phyloP scores from a whole-genome alignment of 164 flowering plant genomes.

The Malania oleifera region DNA sequence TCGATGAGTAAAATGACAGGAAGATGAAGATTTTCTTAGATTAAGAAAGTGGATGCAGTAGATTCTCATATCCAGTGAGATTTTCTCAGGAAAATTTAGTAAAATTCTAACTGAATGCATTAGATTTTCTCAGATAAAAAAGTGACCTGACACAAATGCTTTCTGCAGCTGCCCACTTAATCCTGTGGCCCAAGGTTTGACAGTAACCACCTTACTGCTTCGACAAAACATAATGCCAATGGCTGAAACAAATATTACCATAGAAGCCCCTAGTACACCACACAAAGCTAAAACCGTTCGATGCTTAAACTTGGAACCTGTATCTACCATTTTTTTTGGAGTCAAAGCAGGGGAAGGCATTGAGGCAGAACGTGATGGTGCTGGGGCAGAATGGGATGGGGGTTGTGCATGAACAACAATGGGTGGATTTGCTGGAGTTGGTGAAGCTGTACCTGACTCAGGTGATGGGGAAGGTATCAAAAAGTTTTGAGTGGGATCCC shows the following conservation, averaged over 20 bases:
- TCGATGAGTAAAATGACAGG: conserved; percentile 2
- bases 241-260: conserved; percentile 24
- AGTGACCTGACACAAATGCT: conserved; percentile 55
- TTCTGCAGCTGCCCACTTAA: conserved; percentile 71
- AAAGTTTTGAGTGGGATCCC: conserved; percentile 9
- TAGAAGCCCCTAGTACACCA: conserved; percentile 24
- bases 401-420: conserved; percentile 9
- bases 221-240: conserved; percentile 27
- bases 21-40: background rate
- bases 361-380: background rate
- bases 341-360: conserved; percentile 23
- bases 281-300: conserved; percentile 13
- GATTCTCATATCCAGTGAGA: too few relatives aligned
- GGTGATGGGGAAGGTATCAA: conserved; percentile 25
- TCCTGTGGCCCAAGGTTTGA: conserved; percentile 70
- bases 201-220: conserved; percentile 39
- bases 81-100: too few relatives aligned
- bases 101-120: too few relatives aligned
- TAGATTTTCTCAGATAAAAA: conserved; percentile 5
- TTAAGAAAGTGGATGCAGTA: too few relatives aligned
- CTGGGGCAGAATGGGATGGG: background rate
- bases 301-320: conserved; percentile 9
- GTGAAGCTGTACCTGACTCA: conserved; percentile 9
- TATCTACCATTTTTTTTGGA: conserved; percentile 11
- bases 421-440: conserved; percentile 15